Conservation (phyloP, 169 alveolate species). For the Cryptosporidium xiaoi region DNA sequence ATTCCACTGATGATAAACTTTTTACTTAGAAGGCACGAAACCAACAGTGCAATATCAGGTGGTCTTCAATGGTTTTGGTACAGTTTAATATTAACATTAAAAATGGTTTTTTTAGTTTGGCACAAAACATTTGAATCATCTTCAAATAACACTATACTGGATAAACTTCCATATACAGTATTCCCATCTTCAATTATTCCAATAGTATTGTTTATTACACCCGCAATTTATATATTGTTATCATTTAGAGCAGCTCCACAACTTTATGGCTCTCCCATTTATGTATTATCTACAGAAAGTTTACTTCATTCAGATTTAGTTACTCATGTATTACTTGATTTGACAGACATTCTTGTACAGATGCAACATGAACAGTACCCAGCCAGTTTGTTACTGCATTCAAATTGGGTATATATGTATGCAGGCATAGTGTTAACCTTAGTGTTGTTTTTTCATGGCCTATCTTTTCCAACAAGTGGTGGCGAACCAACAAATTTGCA, state of each 20-base stretch:
- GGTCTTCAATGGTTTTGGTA: conserved; percentile 76
- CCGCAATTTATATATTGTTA: conserved; percentile 76
- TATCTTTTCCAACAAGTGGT: conserved; percentile 79
- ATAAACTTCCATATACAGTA: conserved; percentile 48
- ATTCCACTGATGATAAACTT: conserved; percentile 46
- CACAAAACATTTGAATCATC: conserved; percentile 40
- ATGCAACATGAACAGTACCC: conserved; percentile 76
- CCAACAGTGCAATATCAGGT: conserved; percentile 70
- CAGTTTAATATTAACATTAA: conserved; percentile 57
- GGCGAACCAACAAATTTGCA: conserved; percentile 73
- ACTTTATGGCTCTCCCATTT: conserved; percentile 73
- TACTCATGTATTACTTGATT: conserved; percentile 77
- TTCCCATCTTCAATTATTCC: conserved; percentile 72
- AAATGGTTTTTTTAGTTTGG: conserved; percentile 65
- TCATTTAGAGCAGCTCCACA: conserved; percentile 78
- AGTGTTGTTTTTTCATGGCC: conserved; percentile 78
- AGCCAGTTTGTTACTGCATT: conserved; percentile 60
- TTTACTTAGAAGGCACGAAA: conserved; percentile 62
- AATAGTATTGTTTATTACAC: conserved; percentile 60
- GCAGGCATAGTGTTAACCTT: conserved; percentile 76
- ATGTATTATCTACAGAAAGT: conserved; percentile 76
- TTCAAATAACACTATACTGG: conserved; percentile 8
- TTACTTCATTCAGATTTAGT: conserved; percentile 77
- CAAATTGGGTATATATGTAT: conserved; percentile 76
- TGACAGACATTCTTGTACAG: conserved; percentile 75